Conservation (phyloP, 73 alveolate species). For the Effrenium voratum region DNA sequence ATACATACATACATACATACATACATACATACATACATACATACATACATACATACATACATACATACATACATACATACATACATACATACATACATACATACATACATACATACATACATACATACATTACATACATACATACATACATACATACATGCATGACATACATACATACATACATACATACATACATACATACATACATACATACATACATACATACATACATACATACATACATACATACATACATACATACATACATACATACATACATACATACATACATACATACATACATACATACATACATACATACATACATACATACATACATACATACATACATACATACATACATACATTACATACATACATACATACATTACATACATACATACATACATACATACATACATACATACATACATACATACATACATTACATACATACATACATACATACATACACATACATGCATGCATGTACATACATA, state of each 20-base stretch:
- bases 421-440: too few relatives aligned
- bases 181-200: not conserved
- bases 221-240: not conserved
- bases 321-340: not conserved
- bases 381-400: too few relatives aligned
- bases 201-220: not conserved
- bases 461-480: too few relatives aligned
- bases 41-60: not conserved
- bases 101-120: not conserved
- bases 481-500: not conserved
- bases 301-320: not conserved
- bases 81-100: not conserved
- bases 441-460: too few relatives aligned
- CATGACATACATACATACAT: not conserved
- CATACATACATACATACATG: not conserved
- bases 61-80: not conserved
- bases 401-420: too few relatives aligned
- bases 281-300: not conserved
- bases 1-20: not conserved
- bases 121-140: not conserved
- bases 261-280: not conserved
- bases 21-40: not conserved
- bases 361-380: too few relatives aligned
- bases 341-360: too few relatives aligned
- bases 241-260: not conserved